phyloP scores from a whole-genome alignment of 2,329 filamentous ascomycete species.

The Colletotrichum coccodes region DNA sequence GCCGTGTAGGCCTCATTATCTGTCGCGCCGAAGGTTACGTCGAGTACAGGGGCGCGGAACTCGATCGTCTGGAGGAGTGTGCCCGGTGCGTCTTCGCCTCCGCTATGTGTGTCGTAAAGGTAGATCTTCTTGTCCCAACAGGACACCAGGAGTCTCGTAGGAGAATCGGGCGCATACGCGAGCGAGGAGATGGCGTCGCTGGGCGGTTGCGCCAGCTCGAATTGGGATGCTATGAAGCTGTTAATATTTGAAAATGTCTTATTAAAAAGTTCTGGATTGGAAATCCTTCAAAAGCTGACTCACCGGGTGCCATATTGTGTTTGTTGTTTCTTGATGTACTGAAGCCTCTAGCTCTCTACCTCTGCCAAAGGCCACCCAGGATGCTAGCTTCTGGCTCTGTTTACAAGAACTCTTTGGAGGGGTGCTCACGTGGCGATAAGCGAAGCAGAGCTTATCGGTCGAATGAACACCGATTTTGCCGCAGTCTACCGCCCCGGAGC shows the following conservation, averaged over 20 bases:
- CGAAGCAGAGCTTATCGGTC: conserved; percentile 23
- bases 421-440: conserved; percentile 34
- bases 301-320: conserved; percentile 53
- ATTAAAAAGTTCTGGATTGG: not conserved
- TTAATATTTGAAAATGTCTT: conserved; percentile 31
- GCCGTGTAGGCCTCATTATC: conserved; percentile 87
- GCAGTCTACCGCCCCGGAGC: conserved; percentile 43
- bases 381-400: conserved; percentile 24
- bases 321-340: not conserved
- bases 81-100: conserved; percentile 66
- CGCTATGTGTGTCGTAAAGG: conserved; percentile 78
- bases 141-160: conserved; percentile 83
- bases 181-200: conserved; percentile 88
- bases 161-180: conserved; percentile 83
- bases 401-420: conserved; percentile 32
- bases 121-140: conserved; percentile 96
- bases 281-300: conserved; percentile 17
- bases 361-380: conserved; percentile 1
- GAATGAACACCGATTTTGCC: conserved; percentile 42
- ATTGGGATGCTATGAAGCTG: conserved; percentile 70
- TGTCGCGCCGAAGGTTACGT: conserved; percentile 88
- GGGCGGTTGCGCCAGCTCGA: conserved; percentile 84
- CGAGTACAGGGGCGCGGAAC: conserved; percentile 86
- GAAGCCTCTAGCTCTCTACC: conserved; percentile 14
- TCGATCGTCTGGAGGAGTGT: conserved; percentile 79